Evolutionary conservation across 495 filamentous ascomycete genomes (phyloP).

Genomic region (Penicillium silybi): DNA sequence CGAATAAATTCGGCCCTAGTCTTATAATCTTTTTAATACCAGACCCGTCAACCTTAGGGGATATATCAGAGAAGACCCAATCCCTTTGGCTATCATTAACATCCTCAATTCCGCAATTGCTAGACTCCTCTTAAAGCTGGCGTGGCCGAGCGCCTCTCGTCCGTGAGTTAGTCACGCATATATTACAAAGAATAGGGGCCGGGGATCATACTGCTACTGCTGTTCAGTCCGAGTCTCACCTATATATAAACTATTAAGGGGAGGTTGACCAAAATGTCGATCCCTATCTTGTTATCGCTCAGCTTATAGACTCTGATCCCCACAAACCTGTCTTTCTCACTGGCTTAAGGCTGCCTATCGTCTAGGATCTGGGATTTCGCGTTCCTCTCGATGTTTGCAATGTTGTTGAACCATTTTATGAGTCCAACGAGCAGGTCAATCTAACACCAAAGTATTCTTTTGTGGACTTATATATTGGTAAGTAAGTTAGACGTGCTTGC

Average conservation of each 20-base stretch:
- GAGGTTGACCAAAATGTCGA: conserved; percentile 5
- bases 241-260: conserved; percentile 4
- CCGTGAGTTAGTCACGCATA: conserved; percentile 4
- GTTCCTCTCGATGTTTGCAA: conserved; percentile 1
- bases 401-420: conserved; percentile 11
- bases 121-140: conserved; percentile 5
- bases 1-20: background rate
- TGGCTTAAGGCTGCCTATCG: conserved; percentile 3
- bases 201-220: background rate
- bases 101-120: background rate
- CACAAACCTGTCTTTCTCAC: conserved; percentile 4
- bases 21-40: background rate
- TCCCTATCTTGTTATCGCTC: conserved; percentile 4
- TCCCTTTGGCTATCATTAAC: conserved; percentile 4
- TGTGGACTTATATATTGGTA: conserved; percentile 18
- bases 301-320: conserved; percentile 5
- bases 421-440: conserved; percentile 11
- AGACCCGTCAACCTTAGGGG: too few species aligned
- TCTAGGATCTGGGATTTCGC: conserved; percentile 6
- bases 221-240: conserved; percentile 1
- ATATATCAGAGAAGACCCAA: conserved; percentile 4
- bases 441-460: conserved; percentile 15
- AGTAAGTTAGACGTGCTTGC: too few species aligned
- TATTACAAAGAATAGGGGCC: background rate
- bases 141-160: background rate